Percentiles rank a stretch among this genome's conserved stretches.
These are phyloP conservation scores for Trichophyton schoenleinii DNA, from an alignment of 2,329 filamentous ascomycete species.

Conservation along the genomic window DNA sequence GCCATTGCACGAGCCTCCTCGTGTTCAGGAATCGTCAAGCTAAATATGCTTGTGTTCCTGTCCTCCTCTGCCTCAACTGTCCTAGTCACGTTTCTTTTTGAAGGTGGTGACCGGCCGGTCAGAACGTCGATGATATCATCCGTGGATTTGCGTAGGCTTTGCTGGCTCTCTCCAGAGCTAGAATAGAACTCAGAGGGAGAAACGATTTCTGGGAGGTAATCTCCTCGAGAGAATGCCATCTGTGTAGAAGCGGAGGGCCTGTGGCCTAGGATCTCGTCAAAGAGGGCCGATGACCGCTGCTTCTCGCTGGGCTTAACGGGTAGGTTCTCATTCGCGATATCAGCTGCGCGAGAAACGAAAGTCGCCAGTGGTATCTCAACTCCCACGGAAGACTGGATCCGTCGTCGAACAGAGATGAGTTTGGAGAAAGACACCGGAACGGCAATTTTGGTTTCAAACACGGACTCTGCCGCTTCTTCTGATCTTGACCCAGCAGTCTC, in stretches of 20 bases:
- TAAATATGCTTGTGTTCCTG: constrained; percentile 57
- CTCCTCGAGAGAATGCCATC: constrained; percentile 37
- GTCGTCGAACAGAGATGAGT: constrained; percentile 68
- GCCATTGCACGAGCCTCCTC: constrained; percentile 71
- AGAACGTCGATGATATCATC: constrained; percentile 77
- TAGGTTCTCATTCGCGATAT: constrained; percentile 72
- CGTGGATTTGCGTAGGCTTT: constrained; percentile 17
- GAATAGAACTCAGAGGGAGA: constrained; percentile 30
- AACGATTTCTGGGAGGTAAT: constrained; percentile 61
- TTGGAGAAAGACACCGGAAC: constrained; percentile 66
- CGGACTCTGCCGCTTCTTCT: constrained; percentile 20
- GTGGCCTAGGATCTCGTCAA: constrained; percentile 72
- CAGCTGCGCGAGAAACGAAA: constrained; percentile 72
- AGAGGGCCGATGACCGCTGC: constrained; percentile 56
- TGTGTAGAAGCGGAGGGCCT: constrained; percentile 26
- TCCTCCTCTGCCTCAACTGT: constrained; percentile 15
- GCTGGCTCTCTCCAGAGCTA: constrained; percentile 9
- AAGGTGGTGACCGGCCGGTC: constrained; percentile 32
- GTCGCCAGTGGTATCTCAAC: constrained; percentile 72
- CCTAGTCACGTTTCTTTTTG: constrained; percentile 15
- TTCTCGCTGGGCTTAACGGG: constrained; percentile 45
- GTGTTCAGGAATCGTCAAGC: constrained; percentile 60
- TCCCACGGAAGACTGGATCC: constrained; percentile 63
- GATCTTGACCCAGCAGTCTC: constrained; percentile 17
- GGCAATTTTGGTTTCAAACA: constrained; percentile 41